Evolutionary conservation across 1,284 basidiomycete genomes (phyloP).

Genomic region (Austroboletus novae-zelandiae): DNA sequence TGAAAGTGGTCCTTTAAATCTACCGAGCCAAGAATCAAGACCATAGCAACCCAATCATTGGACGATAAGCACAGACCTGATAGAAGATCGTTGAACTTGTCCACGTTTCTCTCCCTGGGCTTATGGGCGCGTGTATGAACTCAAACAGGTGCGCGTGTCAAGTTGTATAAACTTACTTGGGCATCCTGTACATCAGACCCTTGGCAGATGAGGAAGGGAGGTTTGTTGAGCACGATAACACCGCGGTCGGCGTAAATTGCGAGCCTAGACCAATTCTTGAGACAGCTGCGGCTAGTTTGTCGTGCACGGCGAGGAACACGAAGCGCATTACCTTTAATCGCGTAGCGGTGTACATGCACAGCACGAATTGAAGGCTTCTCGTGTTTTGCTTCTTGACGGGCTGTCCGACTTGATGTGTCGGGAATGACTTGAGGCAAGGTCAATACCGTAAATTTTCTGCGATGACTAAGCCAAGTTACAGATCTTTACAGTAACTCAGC

Average conservation of each 20-base stretch:
- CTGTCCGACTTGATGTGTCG: neutral
- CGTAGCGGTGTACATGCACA: conserved; percentile 20
- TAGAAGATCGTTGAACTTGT: conserved; percentile 33
- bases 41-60: neutral
- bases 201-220: conserved; percentile 58
- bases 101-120: conserved; percentile 23
- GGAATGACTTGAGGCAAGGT: neutral
- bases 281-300: conserved; percentile 7
- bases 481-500: too few relatives aligned
- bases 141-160: conserved; percentile 1
- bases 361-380: neutral
- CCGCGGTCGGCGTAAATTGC: conserved; percentile 53
- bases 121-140: conserved; percentile 17
- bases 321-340: conserved; percentile 21
- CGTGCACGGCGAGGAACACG: neutral
- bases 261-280: conserved; percentile 32
- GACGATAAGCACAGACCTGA: conserved; percentile 16
- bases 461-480: too few relatives aligned
- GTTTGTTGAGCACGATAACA: conserved; percentile 61
- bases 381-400: neutral
- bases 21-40: conserved; percentile 18
- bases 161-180: conserved; percentile 16
- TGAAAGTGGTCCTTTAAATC: conserved; percentile 39
- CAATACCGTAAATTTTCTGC: neutral
- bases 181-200: conserved; percentile 24